Percentiles rank a stretch among this genome's conserved stretches.
phyloP scores from a whole-genome alignment of 2,329 filamentous ascomycete genomes.

The Alternaria longipes region DNA sequence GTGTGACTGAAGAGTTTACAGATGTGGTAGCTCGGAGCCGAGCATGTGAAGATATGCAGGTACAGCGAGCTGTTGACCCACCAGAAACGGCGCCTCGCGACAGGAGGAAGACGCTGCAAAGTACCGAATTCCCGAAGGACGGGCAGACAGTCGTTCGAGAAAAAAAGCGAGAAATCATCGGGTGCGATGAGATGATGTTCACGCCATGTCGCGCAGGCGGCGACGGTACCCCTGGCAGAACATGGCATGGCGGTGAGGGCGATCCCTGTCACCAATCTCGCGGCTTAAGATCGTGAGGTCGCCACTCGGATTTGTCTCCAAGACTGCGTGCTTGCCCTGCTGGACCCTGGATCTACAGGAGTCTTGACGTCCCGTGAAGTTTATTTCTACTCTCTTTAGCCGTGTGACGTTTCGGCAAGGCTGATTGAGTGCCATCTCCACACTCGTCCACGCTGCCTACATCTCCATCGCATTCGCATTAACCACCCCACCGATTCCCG shows the following conservation, averaged over 20 bases:
- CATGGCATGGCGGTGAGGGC: conserved; percentile 14
- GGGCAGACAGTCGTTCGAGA: neutral
- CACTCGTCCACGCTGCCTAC: neutral
- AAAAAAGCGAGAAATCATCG: neutral
- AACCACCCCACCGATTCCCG: neutral
- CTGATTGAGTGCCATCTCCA: conserved; percentile 1
- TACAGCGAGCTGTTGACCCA: neutral
- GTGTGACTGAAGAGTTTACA: neutral
- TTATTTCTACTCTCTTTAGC: conserved; percentile 14
- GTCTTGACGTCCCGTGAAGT: neutral
- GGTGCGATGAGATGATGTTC: conserved; percentile 39
- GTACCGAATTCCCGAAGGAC: neutral
- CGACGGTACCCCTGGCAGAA: conserved; percentile 37
- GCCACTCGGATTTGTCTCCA: conserved; percentile 25
- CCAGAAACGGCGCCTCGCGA: neutral
- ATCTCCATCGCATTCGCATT: neutral
- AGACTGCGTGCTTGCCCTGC: neutral
- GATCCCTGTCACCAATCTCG: conserved; percentile 22
- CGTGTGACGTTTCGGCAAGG: conserved; percentile 14
- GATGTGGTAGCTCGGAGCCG: neutral
- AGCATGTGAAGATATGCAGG: neutral
- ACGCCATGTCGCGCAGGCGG: conserved; percentile 33
- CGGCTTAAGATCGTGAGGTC: conserved; percentile 37
- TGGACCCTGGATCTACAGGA: conserved; percentile 14
- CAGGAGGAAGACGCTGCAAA: neutral